These are phyloP conservation scores for Penicillium cataractarum DNA, from an alignment of 495 filamentous ascomycete genomes.

Conservation along the genomic window DNA sequence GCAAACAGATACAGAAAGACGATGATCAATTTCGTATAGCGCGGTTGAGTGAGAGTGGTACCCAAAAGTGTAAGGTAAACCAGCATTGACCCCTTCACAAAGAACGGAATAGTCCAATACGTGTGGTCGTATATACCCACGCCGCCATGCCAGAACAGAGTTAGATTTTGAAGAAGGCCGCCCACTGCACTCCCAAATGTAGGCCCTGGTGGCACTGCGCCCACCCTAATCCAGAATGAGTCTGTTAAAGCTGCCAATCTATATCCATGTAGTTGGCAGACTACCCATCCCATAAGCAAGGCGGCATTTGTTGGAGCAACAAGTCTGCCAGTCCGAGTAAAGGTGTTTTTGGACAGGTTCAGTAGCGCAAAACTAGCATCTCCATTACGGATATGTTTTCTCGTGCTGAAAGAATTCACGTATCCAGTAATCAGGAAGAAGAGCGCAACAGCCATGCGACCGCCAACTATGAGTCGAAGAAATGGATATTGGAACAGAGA, in stretches of 20 bases:
- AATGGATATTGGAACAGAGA: constrained; percentile 20
- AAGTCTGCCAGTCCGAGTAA: constrained; percentile 13
- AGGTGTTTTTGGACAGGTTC: constrained; percentile 13
- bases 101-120: constrained; percentile 25
- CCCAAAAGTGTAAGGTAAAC: constrained; percentile 20
- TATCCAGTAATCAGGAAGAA: constrained; percentile 24
- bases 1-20: constrained; percentile 21
- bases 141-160: constrained; percentile 18
- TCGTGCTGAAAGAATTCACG: constrained; percentile 17
- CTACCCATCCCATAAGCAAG: constrained; percentile 9
- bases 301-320: constrained; percentile 16
- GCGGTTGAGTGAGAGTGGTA: constrained; percentile 11
- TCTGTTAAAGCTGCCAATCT: constrained; percentile 12
- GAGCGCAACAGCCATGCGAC: constrained; percentile 15
- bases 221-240: constrained; percentile 15
- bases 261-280: constrained; percentile 19
- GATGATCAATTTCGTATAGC: constrained; percentile 12
- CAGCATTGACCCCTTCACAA: constrained; percentile 20
- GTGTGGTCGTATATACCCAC: constrained; percentile 12
- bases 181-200: constrained; percentile 9
- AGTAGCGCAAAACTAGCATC: constrained; percentile 9
- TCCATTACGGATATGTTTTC: constrained; percentile 14
- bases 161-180: constrained; percentile 12
- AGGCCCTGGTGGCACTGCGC: constrained; percentile 9
- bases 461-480: constrained; percentile 14